Base-by-base conservation (phyloP, 306 rosid species). In the Clitoria ternatea region DNA sequence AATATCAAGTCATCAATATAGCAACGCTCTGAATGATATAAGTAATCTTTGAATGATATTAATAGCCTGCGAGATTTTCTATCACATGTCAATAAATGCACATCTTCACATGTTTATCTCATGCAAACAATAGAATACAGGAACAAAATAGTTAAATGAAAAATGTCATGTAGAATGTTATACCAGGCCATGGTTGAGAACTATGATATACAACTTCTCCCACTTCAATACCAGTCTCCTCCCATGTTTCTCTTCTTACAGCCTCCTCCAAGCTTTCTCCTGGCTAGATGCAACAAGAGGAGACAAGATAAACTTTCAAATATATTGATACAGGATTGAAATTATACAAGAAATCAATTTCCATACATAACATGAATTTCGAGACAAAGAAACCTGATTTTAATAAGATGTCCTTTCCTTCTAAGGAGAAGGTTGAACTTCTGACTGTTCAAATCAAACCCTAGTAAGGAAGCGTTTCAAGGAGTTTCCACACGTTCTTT, bases 191-290 rank as follows among this genome's bases (percentile, higher is more conserved):
- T 30, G 98, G 97, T 79, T 92, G 98, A 77, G 97, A 92, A 69
- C 97, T 90, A 63, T 88, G 96, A 69, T 90, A 92, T 66, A 90
- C 73, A 57, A 92, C 98, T 72, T 92, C 88, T 66, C 90, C 98
- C 22, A 92, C 97, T 85, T 92, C 93, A 79, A 92, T 76, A 24
- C 96, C 97, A 17, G 97, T 86, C 84, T 92, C 98, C 59, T 92
- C 98, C 91, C 83, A 86, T 24, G 97, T 90, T 80, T 92, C 98
- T 72, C 98, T 90, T 83, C 87, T 85, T 83, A 92, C 98, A 12
- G 97, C 98, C 86, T 90, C 97, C 88, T 92, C 98, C 84, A 92
- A 85, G 81, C 91, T 92, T 82, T 92, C 98, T 77, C 97, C 97
- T 52, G 98, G 98, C 98, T 92, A 80, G 37, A 53, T 45, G 69